Percentiles rank a stretch among this genome's conserved stretches.
These are phyloP conservation scores for Salvia splendens DNA, from an alignment of 257 asterid genomes.

Conservation along the genomic window DNA sequence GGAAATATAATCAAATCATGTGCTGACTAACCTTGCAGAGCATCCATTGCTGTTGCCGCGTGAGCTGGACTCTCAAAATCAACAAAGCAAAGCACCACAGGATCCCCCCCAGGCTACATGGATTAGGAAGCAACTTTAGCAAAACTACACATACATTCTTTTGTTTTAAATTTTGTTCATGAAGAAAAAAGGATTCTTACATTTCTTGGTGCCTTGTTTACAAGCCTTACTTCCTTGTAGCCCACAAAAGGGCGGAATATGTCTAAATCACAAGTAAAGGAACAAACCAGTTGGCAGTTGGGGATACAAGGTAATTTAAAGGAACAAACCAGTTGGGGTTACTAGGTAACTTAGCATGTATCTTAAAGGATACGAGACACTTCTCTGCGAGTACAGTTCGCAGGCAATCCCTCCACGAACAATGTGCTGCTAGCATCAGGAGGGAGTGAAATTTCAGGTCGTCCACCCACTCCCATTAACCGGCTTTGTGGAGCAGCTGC, in stretches of 20 bases:
- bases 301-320: slow-evolving; percentile 24
- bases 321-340: slow-evolving; percentile 35
- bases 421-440: slow-evolving; percentile 69
- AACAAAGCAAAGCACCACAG: slow-evolving; percentile 71
- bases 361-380: slow-evolving; percentile 75
- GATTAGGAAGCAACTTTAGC: slow-evolving; percentile 18
- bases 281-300: too few relatives aligned
- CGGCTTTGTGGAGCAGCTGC: slow-evolving; percentile 41
- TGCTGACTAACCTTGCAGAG: slow-evolving; percentile 60
- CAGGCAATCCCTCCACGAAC: slow-evolving; percentile 47
- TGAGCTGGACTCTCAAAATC: slow-evolving; percentile 74
- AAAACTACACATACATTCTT: not conserved
- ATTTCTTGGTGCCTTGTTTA: slow-evolving; percentile 61
- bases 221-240: slow-evolving; percentile 77
- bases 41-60: slow-evolving; percentile 74
- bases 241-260: slow-evolving; percentile 79
- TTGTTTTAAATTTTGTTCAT: too few relatives aligned
- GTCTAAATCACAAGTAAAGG: slow-evolving; percentile 40
- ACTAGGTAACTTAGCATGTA: not conserved
- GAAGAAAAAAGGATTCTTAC: slow-evolving; percentile 39
- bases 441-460: slow-evolving; percentile 63
- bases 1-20: slow-evolving; percentile 9
- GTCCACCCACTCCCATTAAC: slow-evolving; percentile 39
- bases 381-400: slow-evolving; percentile 63
- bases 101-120: slow-evolving; percentile 70